phyloP scores from a whole-genome alignment of 1,284 basidiomycete species.

The Stygiomarasmius scandens region DNA sequence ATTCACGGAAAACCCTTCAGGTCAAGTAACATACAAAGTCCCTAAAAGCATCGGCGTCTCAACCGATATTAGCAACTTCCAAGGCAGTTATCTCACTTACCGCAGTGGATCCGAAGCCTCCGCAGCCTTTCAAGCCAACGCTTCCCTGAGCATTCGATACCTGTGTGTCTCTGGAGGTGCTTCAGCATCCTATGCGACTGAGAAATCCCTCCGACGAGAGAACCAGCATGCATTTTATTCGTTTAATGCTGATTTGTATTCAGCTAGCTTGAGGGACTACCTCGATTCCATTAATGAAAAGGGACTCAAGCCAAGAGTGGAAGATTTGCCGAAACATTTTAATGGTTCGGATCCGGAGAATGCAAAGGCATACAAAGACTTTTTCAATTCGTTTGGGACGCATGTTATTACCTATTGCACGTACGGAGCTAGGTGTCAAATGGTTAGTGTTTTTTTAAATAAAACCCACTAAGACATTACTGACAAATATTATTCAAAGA shows the following conservation, averaged over 20 bases:
- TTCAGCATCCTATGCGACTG: slow-evolving; percentile 3
- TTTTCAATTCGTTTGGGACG: slow-evolving; percentile 9
- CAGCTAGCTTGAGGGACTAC: slow-evolving; percentile 8
- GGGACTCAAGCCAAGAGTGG: not conserved
- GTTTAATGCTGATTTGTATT: slow-evolving; percentile 9
- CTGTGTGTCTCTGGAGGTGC: slow-evolving; percentile 1
- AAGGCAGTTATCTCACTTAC: slow-evolving; percentile 6
- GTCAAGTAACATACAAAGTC: not conserved
- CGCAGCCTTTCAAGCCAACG: not conserved
- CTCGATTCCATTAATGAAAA: slow-evolving; percentile 8
- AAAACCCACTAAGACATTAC: not conserved
- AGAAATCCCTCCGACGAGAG: slow-evolving; percentile 2
- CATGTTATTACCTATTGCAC: slow-evolving; percentile 8
- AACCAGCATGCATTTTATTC: slow-evolving; percentile 8
- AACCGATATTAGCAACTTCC: slow-evolving; percentile 1
- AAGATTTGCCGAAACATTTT: slow-evolving; percentile 3
- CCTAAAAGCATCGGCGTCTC: slow-evolving; percentile 1
- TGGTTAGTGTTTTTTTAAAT: not conserved
- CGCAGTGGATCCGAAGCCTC: slow-evolving; percentile 1
- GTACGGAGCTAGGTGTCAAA: slow-evolving; percentile 11
- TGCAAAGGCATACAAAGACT: slow-evolving; percentile 3
- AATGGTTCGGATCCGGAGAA: not conserved
- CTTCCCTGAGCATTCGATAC: slow-evolving; percentile 1
- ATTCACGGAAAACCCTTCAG: not conserved
- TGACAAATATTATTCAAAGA: not conserved